Base-by-base conservation (phyloP, 805 yeast genomes). In the Starmerella geochares region DNA sequence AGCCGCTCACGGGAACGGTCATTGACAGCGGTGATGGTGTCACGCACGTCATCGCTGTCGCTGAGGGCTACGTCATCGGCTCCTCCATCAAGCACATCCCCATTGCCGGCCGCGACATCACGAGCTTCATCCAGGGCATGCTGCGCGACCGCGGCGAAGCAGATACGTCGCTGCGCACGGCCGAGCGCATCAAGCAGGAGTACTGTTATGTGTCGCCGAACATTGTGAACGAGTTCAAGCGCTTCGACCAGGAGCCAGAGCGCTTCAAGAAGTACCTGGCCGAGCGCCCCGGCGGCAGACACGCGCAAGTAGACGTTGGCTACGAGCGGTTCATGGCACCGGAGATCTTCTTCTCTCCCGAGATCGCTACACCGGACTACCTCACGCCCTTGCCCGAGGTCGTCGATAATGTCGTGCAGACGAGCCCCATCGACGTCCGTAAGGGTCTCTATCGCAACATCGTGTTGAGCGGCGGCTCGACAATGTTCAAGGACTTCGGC, bases 11-110 rank as follows among this genome's bases (percentile, higher is more conserved):
- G 7, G 99, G 99, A 67, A 92, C 97, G 0, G 99, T 92, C 58
- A 90, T 92, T 60, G 98, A 92, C 65, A 82, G 94, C 2, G 98
- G 98, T 71, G 98, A 90, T 64, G 98, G 98, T 74, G 98, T 92
- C 3, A 92, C 98, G 11, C 99, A 92, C 67, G 97, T 92, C 41
- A 92, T 92, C 55, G 97, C 99, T 14, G 99, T 92, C 31, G 97
- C 98, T 24, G 98, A 92, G 70, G 99, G 99, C 52, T 92, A 92
- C 65, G 98, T 92, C 29, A 92, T 92, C 65, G 98, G 97, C 5
- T 81, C 95, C 13, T 95, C 96, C 28, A 92, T 92, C 66, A 92
- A 92, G 65, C 90, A 92, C 67, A 86, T 92, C 52, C 99, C 99
- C 52, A 83, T 92, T 67, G 99, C 99, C 0, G 99, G 99, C 61